Evolutionary conservation across 805 yeast species (phyloP), one percentile per base, ranked within the genome.

Genomic region (Teunomyces kruisii): DNA sequence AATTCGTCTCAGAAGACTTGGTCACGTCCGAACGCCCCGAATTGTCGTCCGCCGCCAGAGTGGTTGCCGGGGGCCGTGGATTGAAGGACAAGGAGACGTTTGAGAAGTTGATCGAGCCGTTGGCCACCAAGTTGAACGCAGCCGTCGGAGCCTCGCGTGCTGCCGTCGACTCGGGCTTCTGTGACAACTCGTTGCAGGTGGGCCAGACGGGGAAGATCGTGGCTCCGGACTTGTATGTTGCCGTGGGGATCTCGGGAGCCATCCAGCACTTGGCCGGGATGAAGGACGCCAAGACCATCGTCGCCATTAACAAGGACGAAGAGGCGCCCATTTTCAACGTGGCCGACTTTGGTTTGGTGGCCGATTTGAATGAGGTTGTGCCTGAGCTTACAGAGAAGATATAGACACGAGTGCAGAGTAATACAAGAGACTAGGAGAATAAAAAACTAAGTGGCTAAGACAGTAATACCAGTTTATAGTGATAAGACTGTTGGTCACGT

Each of bases 141-240:
- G 98, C 96, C 44, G 85, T 92, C 40, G 99, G 99, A 59, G 98
- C 98, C 3, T 88, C 97, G 6, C 83, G 99, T 66, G 98, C 97
- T 14, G 99, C 98, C 28, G 99, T 94, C 17, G 99, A 92, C 68
- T 78, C 95, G 37, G 98, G 97, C 0, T 90, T 80, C 64, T 90
- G 96, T 61, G 98, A 94, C 62, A 94, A 92, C 71, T 90, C 98
- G 7, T 77, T 92, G 57, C 99, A 92, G 70, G 91, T 92, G 50
- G 99, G 99, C 44, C 99, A 92, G 71, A 92, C 99, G 8, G 99
- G 99, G 56, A 94, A 94, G 67, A 91, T 91, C 44, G 95, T 94
- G 28, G 98, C 98, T 6, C 99, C 99, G 32, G 96, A 91, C 33
- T 76, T 91, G 51, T 94, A 94, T 64, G 68, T 94, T 38, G 98